phyloP scores from a whole-genome alignment of 768 basidiomycete genomes.

The Tricholoma terreum region DNA sequence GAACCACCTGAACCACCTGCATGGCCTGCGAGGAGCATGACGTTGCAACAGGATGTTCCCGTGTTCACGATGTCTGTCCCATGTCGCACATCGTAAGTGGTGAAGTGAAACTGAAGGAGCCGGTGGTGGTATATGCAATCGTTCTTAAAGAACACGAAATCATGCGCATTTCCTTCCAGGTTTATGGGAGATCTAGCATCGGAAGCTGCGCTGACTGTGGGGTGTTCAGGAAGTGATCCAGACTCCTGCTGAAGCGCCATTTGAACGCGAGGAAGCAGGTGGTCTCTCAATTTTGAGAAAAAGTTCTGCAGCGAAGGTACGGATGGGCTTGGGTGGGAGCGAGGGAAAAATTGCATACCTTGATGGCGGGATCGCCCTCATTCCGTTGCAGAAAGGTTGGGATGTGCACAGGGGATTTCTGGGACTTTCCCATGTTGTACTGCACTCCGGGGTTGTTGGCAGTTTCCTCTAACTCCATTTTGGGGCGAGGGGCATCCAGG shows the following conservation, averaged over 20 bases:
- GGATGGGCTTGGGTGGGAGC: not conserved
- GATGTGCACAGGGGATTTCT: slow-evolving; percentile 1
- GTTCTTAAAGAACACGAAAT: slow-evolving; percentile 5
- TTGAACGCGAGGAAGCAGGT: not conserved
- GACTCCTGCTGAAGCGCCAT: slow-evolving; percentile 12
- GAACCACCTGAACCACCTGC: too few species aligned
- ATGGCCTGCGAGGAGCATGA: not conserved
- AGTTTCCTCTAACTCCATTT: not conserved
- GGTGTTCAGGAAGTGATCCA: slow-evolving; percentile 16
- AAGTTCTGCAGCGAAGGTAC: slow-evolving; percentile 10
- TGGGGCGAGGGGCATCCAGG: not conserved
- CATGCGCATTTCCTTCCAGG: not conserved
- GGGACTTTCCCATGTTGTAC: slow-evolving; percentile 1
- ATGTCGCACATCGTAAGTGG: slow-evolving; percentile 9
- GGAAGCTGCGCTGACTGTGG: slow-evolving; percentile 16
- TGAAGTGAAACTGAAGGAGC: slow-evolving; percentile 18
- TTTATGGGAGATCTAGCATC: not conserved
- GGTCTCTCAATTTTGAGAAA: slow-evolving; percentile 14
- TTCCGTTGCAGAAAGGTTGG: slow-evolving; percentile 15
- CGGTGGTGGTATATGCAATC: slow-evolving; percentile 20
- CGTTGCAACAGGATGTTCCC: not conserved
- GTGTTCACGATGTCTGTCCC: not conserved
- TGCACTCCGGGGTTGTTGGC: too few species aligned
- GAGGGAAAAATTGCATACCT: slow-evolving; percentile 4
- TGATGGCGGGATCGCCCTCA: slow-evolving; percentile 8